Evolutionary conservation across 495 filamentous ascomycete species (phyloP), one percentile per base, ranked within the genome.

Genomic region (Elaphomyces granulatus): DNA sequence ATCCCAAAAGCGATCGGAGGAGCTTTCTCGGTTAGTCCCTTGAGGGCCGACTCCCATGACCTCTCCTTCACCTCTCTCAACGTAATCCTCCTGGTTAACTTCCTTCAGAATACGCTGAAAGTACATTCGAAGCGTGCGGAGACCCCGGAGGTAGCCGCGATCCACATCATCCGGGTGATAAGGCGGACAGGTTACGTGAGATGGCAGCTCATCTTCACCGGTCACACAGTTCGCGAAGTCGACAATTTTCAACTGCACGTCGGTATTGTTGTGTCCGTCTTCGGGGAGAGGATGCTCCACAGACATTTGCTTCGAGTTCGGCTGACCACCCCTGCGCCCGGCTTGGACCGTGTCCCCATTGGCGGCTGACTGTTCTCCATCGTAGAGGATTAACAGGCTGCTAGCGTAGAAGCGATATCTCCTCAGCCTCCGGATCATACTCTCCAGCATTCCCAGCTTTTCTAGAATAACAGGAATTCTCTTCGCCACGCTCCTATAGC

Each of bases 221-320:
- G 86, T 94, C 6, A 96, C 80, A 46, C 87, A 95, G 53, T 98
- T 98, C 18, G 90, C 90, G 65, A 98, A 98, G 55, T 98, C 90
- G 33, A 94, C 87, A 54, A 98, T 93, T 58, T 95, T 95, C 53
- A 98, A 71, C 50, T 93, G 81, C 43, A 98, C 63, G 18, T 64
- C 50, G 4, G 44, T 40, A 10, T 70, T 69, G 20, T 67, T 66
- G 41, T 72, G 63, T 8, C 64, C 60, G 30, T 71, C 64, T 9
- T 58, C 58, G 9, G 67, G 55, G 2, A 48, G 43, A 18, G 47
- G 52, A 19, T 55, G 56, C 14, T 49, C 52, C 19, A 50, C 34
- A 32, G 40, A 39, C 15, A 45, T 41, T 19, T 43, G 45, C 34
- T 47, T 48, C 42, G 41, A 18, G n/a, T 36, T 41, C 7, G 18